phyloP scores from a whole-genome alignment of 2,329 filamentous ascomycete species.

The Fusarium stilboides region DNA sequence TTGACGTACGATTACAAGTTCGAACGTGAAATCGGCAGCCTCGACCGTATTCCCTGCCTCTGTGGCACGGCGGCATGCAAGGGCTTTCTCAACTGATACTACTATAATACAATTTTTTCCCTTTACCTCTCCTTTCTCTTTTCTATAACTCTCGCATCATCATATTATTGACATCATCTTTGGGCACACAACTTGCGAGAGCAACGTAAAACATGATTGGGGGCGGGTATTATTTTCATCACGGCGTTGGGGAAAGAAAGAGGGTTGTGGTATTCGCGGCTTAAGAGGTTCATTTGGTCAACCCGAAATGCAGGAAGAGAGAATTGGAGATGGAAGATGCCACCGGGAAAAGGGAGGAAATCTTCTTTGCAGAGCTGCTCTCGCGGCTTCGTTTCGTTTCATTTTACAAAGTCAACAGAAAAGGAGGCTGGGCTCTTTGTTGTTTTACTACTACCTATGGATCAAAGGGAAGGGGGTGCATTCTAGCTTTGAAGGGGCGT shows the following conservation, averaged over 20 bases:
- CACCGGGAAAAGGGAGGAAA: not conserved
- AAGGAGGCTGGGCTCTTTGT: constrained; percentile 28
- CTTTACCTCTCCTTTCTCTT: constrained; percentile 12
- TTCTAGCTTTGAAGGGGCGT: constrained; percentile 44
- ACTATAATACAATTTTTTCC: constrained; percentile 39
- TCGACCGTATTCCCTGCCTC: constrained; percentile 96
- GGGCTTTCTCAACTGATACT: constrained; percentile 92
- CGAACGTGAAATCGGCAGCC: constrained; percentile 94
- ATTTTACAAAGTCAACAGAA: constrained; percentile 8
- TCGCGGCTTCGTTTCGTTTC: constrained; percentile 11
- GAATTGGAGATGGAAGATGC: constrained; percentile 6
- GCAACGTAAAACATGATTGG: constrained; percentile 38
- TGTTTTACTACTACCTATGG: constrained; percentile 28
- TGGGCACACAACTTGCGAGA: constrained; percentile 15
- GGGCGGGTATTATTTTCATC: constrained; percentile 37
- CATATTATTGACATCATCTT: constrained; percentile 12
- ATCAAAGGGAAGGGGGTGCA: constrained; percentile 22
- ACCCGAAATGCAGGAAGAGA: constrained; percentile 12
- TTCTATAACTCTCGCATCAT: constrained; percentile 17
- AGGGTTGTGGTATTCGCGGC: constrained; percentile 6
- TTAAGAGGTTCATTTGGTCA: constrained; percentile 28
- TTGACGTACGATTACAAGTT: constrained; percentile 99
- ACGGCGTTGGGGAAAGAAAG: constrained; percentile 40
- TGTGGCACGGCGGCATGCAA: constrained; percentile 97
- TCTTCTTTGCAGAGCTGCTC: constrained; percentile 12